phyloP scores from a whole-genome alignment of 2,329 filamentous ascomycete genomes.

The Neurospora sp. region DNA sequence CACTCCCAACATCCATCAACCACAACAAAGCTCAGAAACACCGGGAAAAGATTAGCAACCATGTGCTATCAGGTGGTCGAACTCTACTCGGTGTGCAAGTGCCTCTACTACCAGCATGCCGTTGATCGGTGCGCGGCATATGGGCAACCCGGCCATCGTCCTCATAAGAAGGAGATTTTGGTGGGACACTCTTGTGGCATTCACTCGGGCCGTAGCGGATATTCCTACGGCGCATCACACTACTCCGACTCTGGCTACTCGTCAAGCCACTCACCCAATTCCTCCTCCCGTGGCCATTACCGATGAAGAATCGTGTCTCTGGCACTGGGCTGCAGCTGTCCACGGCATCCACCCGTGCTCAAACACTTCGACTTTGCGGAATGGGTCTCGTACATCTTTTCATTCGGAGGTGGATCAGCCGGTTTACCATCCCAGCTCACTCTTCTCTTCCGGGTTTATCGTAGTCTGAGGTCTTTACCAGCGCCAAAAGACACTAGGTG shows the following conservation, averaged over 20 bases:
- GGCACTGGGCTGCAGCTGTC: constrained; percentile 33
- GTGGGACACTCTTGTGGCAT: constrained; percentile 70
- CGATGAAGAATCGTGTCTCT: constrained; percentile 47
- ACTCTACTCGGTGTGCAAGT: constrained; percentile 76
- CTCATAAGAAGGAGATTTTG: constrained; percentile 67
- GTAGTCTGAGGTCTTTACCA: constrained; percentile 30
- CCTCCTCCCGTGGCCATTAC: constrained; percentile 29
- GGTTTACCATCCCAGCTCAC: constrained; percentile 36
- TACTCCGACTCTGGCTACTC: constrained; percentile 49
- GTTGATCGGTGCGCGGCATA: constrained; percentile 74
- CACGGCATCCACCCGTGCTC: constrained; percentile 32
- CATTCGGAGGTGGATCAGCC: constrained; percentile 30
- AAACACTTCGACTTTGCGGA: constrained; percentile 32
- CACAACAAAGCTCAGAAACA: not conserved
- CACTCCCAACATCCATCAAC: not conserved
- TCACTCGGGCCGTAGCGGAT: constrained; percentile 32
- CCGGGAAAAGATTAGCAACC: constrained; percentile 13
- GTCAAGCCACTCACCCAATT: constrained; percentile 33
- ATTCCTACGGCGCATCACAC: constrained; percentile 31
- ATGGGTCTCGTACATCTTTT: constrained; percentile 42
- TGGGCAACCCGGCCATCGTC: constrained; percentile 59
- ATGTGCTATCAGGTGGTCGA: constrained; percentile 90
- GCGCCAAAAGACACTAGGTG: constrained; percentile 22
- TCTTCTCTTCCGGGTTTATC: constrained; percentile 36
- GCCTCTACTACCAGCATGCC: constrained; percentile 79